Evolutionary conservation across 768 basidiomycete species (phyloP), one percentile per base, ranked within the genome.

Genomic region (Hortiboletus flavorubellus): DNA sequence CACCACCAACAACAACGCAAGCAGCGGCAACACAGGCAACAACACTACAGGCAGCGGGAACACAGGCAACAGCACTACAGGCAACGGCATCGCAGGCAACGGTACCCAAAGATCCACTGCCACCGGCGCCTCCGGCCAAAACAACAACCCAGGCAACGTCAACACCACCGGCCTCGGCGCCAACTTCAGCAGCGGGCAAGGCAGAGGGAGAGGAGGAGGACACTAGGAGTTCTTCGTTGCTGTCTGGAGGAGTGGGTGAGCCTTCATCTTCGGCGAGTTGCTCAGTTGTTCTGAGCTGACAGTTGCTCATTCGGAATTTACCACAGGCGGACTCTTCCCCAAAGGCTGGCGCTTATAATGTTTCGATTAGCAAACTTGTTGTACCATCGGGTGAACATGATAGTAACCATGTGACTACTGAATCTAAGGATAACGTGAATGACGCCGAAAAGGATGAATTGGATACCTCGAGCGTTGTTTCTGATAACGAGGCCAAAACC

Each of bases 191-290:
- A 3, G 3, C 55, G 53, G 62, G 46, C 46, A 59, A 55, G 14
- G 34, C 47, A 56, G 49, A 51, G 58, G 59, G 48, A 48, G 41
- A 5, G 49, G 46, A n/a, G 57, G 54, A 49, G 0, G 0, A 21
- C 47, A 39, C 4, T 58, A 54, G 34, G 35, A 0, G 10, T n/a
- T 6, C 31, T 39, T 23, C 54, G 14, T 29, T 46, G 5, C 3
- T 48, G 1, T 43, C 59, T 41, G 52, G 56, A 58, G 62, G 64
- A 62, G 42, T 1, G 69, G 69, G 69, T 70, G 63, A 70, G 69
- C 71, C 57, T 69, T 72, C 54, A 33, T 61, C 65, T 58, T 51
- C 49, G 69, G 71, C 68, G 59, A 72, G 67, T 70, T 10, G 11
- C 46, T 52, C 29, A 39, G 48, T 40, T 46, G 38, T 42, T 56